Conservation (phyloP, 768 basidiomycete genomes). For the Lactarius trivialis region DNA sequence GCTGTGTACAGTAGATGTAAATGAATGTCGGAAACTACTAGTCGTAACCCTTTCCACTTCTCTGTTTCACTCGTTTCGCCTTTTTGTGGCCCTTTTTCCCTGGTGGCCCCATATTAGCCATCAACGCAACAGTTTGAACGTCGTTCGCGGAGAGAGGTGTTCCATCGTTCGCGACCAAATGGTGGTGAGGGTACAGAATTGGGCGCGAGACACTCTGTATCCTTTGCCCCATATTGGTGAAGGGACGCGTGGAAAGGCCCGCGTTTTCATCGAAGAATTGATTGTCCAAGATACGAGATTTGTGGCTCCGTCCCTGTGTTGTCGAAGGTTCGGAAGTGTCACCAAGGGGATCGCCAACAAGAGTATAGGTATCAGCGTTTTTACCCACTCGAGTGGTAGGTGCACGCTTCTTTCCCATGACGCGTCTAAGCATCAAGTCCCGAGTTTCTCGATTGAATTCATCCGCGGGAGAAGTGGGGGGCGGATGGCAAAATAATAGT, state of each 20-base stretch:
- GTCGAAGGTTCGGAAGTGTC: slow-evolving; percentile 11
- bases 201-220: slow-evolving; percentile 59
- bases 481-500: slow-evolving; percentile 83
- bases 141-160: slow-evolving; percentile 44
- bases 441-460: slow-evolving; percentile 73
- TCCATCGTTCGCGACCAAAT: slow-evolving; percentile 72
- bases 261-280: slow-evolving; percentile 69
- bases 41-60: slow-evolving; percentile 93
- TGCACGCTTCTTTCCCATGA: slow-evolving; percentile 78
- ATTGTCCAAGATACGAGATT: slow-evolving; percentile 66
- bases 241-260: slow-evolving; percentile 50
- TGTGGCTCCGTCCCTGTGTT: slow-evolving; percentile 33
- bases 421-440: slow-evolving; percentile 49
- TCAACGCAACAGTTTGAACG: slow-evolving; percentile 38
- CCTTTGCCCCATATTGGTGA: slow-evolving; percentile 50
- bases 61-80: slow-evolving; percentile 72
- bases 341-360: slow-evolving; percentile 7
- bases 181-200: slow-evolving; percentile 77
- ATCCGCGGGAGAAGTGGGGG: slow-evolving; percentile 60
- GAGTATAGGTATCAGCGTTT: slow-evolving; percentile 66
- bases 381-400: slow-evolving; percentile 83
- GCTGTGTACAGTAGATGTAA: neutral
- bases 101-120: slow-evolving; percentile 33
- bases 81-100: slow-evolving; percentile 87
- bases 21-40: slow-evolving; percentile 24